phyloP scores from a whole-genome alignment of 768 basidiomycete genomes.

The Mrakia gelida region DNA sequence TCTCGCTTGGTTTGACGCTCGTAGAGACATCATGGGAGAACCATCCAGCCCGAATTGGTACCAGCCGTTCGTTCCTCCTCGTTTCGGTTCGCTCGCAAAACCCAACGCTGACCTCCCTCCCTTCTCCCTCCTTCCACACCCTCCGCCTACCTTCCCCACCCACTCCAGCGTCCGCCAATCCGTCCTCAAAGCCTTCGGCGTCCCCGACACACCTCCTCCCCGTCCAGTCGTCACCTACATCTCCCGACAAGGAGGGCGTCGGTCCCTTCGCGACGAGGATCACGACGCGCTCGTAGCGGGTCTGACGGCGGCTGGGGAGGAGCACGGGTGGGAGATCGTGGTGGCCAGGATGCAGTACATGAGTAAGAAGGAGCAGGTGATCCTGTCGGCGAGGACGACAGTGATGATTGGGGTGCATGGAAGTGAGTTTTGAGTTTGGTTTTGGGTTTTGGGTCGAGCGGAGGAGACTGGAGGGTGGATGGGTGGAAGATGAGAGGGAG shows the following conservation, averaged over 20 bases:
- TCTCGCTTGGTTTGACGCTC: background rate
- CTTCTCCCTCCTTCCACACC: background rate
- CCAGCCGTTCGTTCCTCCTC: background rate
- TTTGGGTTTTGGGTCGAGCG: too few species aligned
- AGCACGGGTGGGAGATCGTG: background rate
- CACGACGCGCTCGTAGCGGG: background rate
- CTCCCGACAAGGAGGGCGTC: background rate
- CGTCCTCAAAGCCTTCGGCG: background rate
- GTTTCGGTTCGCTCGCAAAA: background rate
- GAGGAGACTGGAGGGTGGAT: too few species aligned
- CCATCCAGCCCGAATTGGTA: background rate
- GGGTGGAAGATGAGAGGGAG: too few species aligned
- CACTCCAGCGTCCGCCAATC: background rate
- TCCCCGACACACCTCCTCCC: background rate
- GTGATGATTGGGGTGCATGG: background rate
- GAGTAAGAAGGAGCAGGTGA: slow-evolving; percentile 1
- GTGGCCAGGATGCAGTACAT: background rate
- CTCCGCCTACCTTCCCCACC: background rate
- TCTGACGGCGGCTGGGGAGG: background rate
- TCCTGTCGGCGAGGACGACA: background rate
- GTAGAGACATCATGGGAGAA: background rate
- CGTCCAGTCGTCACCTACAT: background rate
- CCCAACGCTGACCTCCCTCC: background rate
- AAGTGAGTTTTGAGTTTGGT: background rate
- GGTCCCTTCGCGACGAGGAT: background rate